Evolutionary conservation across 495 filamentous ascomycete genomes (phyloP).

Genomic region (Aspergillus bertholletiae): DNA sequence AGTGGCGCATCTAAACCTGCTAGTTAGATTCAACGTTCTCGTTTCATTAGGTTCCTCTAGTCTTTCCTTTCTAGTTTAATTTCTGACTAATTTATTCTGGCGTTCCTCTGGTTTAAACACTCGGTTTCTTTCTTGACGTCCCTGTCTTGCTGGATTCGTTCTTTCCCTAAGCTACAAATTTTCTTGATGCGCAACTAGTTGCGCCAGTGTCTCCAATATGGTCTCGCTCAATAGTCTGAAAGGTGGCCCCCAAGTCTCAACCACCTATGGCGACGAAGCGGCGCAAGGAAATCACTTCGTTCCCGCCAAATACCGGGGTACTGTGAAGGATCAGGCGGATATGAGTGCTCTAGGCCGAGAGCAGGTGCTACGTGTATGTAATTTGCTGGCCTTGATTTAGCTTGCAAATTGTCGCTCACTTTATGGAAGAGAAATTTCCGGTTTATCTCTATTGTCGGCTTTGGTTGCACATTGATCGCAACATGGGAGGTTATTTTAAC

Average conservation of each 20-base stretch:
- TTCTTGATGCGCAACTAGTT: neutral
- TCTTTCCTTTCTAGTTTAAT: neutral
- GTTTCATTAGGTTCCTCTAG: neutral
- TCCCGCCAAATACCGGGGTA: conserved; percentile 35
- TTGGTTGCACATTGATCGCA: conserved; percentile 40
- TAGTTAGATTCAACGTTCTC: neutral
- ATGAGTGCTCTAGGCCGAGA: conserved; percentile 42
- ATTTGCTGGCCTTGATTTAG: neutral
- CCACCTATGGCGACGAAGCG: neutral
- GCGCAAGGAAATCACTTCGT: neutral
- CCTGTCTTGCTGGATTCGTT: neutral
- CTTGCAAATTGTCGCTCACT: conserved; percentile 2
- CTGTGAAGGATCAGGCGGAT: conserved; percentile 32
- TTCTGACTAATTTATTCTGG: neutral
- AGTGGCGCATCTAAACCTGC: neutral
- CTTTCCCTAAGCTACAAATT: neutral
- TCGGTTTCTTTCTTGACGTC: neutral
- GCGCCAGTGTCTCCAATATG: neutral
- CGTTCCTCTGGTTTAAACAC: neutral
- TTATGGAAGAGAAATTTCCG: conserved; percentile 43
- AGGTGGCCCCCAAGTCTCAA: neutral
- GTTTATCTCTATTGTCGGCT: conserved; percentile 45
- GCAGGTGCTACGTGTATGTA: conserved; percentile 39
- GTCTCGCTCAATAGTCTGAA: neutral
- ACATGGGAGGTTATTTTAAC: conserved; percentile 48